Conservation (phyloP, 305 asterid species). For the Caryopteris hybrid region DNA sequence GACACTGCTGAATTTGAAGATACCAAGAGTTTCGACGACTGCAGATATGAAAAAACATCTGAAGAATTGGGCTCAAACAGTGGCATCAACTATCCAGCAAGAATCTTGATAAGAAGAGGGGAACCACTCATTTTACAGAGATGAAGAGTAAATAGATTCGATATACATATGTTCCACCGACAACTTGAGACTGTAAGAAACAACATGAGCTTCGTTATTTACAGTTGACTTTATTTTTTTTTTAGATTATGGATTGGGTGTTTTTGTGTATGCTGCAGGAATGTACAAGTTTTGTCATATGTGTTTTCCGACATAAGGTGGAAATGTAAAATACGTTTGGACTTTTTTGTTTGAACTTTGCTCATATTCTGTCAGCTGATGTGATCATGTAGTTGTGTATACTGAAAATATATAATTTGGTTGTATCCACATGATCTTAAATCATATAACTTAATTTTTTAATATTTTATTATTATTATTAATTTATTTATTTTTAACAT, state of each 20-base stretch:
- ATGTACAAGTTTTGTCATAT: too few relatives aligned
- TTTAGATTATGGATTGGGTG: too few relatives aligned
- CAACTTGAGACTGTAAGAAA: not conserved
- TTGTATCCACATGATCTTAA: too few relatives aligned
- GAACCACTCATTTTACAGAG: not conserved
- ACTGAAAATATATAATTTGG: too few relatives aligned
- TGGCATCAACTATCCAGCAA: conserved; percentile 48
- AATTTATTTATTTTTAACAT: too few relatives aligned
- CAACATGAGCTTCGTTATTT: not conserved
- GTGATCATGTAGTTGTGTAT: too few relatives aligned
- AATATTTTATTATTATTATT: too few relatives aligned
- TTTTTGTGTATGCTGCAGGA: not conserved
- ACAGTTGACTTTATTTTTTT: not conserved
- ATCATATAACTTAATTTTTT: too few relatives aligned
- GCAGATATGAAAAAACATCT: conserved; percentile 66
- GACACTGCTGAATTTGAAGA: conserved; percentile 40
- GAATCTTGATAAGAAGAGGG: conserved; percentile 24
- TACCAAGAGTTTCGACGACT: conserved; percentile 33
- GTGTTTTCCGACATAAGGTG: too few relatives aligned
- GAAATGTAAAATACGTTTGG: too few relatives aligned
- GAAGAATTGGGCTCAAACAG: conserved; percentile 61
- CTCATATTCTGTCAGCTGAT: too few relatives aligned
- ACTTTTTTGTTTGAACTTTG: too few relatives aligned
- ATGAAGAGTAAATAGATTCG: not conserved
- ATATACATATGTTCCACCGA: not conserved